Percentiles rank a stretch among this genome's conserved stretches.
Conservation (phyloP, 768 basidiomycete species). For the Boletus pseudopeckii region DNA sequence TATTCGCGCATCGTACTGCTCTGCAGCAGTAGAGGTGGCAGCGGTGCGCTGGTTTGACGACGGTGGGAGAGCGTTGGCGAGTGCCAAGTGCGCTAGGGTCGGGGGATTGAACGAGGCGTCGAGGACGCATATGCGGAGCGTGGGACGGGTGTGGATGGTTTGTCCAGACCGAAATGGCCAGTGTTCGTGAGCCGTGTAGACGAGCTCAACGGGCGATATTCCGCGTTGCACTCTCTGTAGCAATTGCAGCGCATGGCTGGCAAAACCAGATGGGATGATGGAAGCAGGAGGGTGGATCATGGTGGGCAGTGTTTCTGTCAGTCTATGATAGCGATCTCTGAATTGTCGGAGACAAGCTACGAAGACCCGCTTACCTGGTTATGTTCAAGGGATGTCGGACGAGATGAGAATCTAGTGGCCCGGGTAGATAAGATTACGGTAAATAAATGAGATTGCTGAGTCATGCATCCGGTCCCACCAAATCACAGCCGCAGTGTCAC, state of each 20-base stretch:
- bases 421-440: conserved; percentile 11
- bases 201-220: conserved; percentile 50
- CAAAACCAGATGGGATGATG: conserved; percentile 15
- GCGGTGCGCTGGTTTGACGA: conserved; percentile 17
- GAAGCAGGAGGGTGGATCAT: conserved; percentile 9
- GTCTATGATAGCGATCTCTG: not conserved
- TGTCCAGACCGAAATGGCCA: conserved; percentile 57
- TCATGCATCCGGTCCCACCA: conserved; percentile 11
- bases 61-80: conserved; percentile 47
- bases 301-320: not conserved
- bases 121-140: conserved; percentile 64
- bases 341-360: not conserved
- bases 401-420: not conserved
- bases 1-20: conserved; percentile 66
- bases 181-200: conserved; percentile 53
- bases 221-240: conserved; percentile 42
- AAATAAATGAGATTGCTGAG: conserved; percentile 22
- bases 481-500: not conserved
- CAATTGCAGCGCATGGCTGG: conserved; percentile 17
- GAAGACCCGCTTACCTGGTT: conserved; percentile 1
- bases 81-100: conserved; percentile 76
- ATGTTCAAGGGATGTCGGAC: not conserved
- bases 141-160: conserved; percentile 6
- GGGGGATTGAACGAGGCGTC: conserved; percentile 96
- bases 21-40: not conserved